phyloP scores from a whole-genome alignment of 768 basidiomycete species.

The Tricholoma terreum region DNA sequence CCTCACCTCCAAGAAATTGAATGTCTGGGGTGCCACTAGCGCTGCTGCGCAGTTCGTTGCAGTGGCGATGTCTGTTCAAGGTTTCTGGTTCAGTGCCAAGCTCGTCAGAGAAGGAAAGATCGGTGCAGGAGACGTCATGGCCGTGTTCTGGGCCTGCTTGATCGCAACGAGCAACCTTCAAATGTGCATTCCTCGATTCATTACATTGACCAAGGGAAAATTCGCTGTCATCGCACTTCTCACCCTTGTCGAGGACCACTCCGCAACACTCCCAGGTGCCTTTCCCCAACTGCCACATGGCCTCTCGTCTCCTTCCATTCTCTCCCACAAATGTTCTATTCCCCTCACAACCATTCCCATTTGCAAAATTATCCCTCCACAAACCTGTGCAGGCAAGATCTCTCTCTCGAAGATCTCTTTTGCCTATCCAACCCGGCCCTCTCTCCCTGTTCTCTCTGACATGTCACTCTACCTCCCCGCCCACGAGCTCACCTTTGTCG shows the following conservation, averaged over 20 bases:
- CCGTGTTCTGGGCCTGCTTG: conserved; percentile 97
- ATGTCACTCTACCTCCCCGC: conserved; percentile 68
- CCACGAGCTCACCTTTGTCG: conserved; percentile 85
- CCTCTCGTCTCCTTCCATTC: conserved; percentile 4
- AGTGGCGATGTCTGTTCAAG: conserved; percentile 93
- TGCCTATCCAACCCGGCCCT: conserved; percentile 70
- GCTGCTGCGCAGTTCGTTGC: conserved; percentile 76
- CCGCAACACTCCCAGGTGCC: conserved; percentile 3
- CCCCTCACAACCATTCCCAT: conserved; percentile 24
- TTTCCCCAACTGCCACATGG: conserved; percentile 6
- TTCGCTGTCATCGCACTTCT: conserved; percentile 70
- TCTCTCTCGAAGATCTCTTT: conserved; percentile 73
- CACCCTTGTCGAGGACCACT: conserved; percentile 52
- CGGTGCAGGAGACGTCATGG: conserved; percentile 78
- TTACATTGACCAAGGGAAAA: conserved; percentile 81
- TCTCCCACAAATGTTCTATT: conserved; percentile 36
- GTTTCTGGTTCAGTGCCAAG: too few species aligned
- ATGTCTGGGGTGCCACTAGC: conserved; percentile 74
- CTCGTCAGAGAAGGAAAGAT: too few species aligned
- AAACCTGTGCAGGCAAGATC: conserved; percentile 69
- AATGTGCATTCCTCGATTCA: conserved; percentile 78
- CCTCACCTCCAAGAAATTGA: conserved; percentile 48
- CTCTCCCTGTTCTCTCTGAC: conserved; percentile 55
- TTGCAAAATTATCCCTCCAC: conserved; percentile 59
- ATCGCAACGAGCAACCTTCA: conserved; percentile 88